A percentile compares a stretch with the other conserved stretches of the same genome.
These are phyloP conservation scores for Boletus semigastroideus DNA, from an alignment of 1,284 basidiomycete species.

Conservation along the genomic window DNA sequence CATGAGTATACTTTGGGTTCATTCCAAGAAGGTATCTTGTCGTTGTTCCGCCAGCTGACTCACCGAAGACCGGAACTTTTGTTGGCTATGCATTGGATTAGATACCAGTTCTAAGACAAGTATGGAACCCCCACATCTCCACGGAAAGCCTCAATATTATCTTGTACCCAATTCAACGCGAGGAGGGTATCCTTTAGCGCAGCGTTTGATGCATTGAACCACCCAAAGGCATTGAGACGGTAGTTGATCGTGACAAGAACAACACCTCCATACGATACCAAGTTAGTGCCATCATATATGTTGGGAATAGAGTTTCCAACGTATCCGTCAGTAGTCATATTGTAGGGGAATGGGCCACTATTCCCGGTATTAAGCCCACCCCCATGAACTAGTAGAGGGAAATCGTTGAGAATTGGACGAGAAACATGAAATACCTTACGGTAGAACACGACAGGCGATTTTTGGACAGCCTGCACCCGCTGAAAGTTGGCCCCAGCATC, in stretches of 20 bases:
- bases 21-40: slow-evolving; percentile 16
- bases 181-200: slow-evolving; percentile 10
- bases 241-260: slow-evolving; percentile 40
- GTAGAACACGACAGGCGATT: slow-evolving; percentile 18
- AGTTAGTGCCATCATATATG: slow-evolving; percentile 20
- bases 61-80: too few species aligned
- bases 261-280: slow-evolving; percentile 23
- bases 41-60: neutral
- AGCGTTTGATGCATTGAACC: neutral
- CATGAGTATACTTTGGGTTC: slow-evolving; percentile 1
- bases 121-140: slow-evolving; percentile 18
- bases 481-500: neutral
- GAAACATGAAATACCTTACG: too few species aligned
- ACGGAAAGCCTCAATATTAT: slow-evolving; percentile 16
- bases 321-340: slow-evolving; percentile 17
- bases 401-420: too few species aligned
- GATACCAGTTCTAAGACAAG: too few species aligned
- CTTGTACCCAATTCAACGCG: slow-evolving; percentile 31
- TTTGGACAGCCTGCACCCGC: slow-evolving; percentile 3
- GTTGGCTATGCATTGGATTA: too few species aligned
- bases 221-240: slow-evolving; percentile 25
- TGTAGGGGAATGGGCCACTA: slow-evolving; percentile 12
- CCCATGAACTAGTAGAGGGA: too few species aligned
- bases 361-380: slow-evolving; percentile 11
- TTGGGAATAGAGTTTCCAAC: slow-evolving; percentile 19